Evolutionary conservation across 2,329 filamentous ascomycete genomes (phyloP).

Genomic region (Aureobasidium musti): DNA sequence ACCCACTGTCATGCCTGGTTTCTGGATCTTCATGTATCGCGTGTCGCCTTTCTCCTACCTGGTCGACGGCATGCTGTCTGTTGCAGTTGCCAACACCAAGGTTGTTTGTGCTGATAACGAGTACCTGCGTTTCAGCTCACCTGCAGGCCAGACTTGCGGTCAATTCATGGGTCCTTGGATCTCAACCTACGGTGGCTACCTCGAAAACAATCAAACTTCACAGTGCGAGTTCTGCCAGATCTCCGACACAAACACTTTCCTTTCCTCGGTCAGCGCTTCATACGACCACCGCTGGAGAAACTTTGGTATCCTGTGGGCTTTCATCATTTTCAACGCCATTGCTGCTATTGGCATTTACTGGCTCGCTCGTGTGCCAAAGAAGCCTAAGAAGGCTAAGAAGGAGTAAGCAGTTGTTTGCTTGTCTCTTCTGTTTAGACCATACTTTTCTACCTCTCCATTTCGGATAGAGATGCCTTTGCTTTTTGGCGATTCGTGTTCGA

Average conservation of each 20-base stretch:
- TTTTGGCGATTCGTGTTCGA: constrained; percentile 19
- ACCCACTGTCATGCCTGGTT: constrained; percentile 64
- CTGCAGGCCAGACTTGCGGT: constrained; percentile 48
- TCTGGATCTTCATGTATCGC: constrained; percentile 84
- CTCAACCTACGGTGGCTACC: constrained; percentile 41
- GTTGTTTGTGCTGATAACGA: constrained; percentile 72
- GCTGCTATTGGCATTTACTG: constrained; percentile 57
- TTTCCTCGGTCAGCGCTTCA: constrained; percentile 45
- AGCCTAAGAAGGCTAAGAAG: constrained; percentile 23
- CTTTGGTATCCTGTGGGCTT: constrained; percentile 58
- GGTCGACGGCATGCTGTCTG: constrained; percentile 69
- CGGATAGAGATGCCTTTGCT: constrained; percentile 8
- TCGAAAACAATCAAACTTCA: constrained; percentile 40
- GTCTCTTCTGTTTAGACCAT: not conserved
- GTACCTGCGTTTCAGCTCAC: constrained; percentile 65
- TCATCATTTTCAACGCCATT: constrained; percentile 54
- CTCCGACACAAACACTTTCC: constrained; percentile 48
- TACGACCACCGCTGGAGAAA: constrained; percentile 55
- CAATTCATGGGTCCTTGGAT: constrained; percentile 45
- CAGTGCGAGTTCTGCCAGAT: constrained; percentile 49
- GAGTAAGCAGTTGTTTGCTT: not conserved
- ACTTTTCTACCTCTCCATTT: constrained; percentile 10
- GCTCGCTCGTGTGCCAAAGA: constrained; percentile 55
- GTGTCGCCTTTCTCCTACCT: constrained; percentile 82
- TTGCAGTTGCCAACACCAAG: constrained; percentile 66